These are phyloP conservation scores for Solanum chacoense DNA, from an alignment of 305 asterid genomes.

Conservation along the genomic window DNA sequence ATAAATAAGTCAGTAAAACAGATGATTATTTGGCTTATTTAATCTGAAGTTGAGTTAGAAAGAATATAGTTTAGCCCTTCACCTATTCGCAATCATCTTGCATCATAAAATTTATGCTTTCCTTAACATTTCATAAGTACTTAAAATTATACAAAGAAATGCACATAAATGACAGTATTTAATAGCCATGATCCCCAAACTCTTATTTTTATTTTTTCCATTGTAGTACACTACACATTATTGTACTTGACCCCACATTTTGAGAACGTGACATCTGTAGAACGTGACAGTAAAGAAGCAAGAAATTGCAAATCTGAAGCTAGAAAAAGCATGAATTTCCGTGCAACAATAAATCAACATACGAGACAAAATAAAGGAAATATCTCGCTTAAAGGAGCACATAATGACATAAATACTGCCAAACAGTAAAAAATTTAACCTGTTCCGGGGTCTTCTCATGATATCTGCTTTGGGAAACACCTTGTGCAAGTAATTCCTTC, in stretches of 20 bases:
- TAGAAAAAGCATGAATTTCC: not conserved
- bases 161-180: not conserved
- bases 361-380: not conserved
- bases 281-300: not conserved
- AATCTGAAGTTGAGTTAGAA: not conserved
- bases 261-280: not conserved
- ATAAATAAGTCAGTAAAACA: not conserved
- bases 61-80: not conserved
- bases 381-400: not conserved
- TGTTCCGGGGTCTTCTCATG: slow-evolving; percentile 97
- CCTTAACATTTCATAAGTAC: not conserved
- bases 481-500: slow-evolving; percentile 93
- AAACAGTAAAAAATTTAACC: slow-evolving; percentile 24
- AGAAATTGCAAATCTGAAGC: not conserved
- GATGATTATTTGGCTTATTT: not conserved
- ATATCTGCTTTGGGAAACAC: slow-evolving; percentile 84
- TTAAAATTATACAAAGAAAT: not conserved
- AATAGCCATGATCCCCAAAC: not conserved
- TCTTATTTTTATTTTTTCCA: not conserved
- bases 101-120: not conserved
- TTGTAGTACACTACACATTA: not conserved
- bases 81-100: not conserved
- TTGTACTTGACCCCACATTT: not conserved
- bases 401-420: not conserved
- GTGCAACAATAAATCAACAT: not conserved